phyloP scores from a whole-genome alignment of 495 filamentous ascomycete species.

The Letharia columbiana region DNA sequence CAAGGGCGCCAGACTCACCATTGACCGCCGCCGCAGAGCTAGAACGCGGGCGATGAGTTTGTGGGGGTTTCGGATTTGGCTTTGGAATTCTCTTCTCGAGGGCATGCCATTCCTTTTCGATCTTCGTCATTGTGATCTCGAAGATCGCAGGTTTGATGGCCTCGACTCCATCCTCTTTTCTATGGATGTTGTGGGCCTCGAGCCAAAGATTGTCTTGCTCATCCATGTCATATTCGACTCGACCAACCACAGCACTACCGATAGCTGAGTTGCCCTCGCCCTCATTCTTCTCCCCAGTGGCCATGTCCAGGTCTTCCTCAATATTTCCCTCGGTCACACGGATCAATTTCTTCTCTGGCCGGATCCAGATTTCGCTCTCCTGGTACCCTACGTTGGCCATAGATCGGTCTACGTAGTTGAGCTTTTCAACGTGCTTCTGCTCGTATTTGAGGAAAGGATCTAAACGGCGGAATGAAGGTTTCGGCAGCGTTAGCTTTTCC shows the following conservation, averaged over 20 bases:
- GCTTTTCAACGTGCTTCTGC: conserved; percentile 49
- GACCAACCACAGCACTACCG: conserved; percentile 46
- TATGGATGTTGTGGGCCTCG: conserved; percentile 67
- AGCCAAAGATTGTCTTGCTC: conserved; percentile 98
- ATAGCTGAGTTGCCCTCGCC: conserved; percentile 48
- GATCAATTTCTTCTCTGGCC: conserved; percentile 67
- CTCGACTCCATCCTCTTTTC: conserved; percentile 62
- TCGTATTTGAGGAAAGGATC: conserved; percentile 57
- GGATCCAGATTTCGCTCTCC: conserved; percentile 77
- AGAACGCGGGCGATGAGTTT: conserved; percentile 80
- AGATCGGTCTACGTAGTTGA: conserved; percentile 74
- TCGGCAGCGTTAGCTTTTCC: conserved; percentile 56
- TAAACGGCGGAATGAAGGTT: conserved; percentile 48
- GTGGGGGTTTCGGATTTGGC: conserved; percentile 87
- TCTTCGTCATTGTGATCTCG: conserved; percentile 96
- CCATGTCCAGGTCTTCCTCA: conserved; percentile 74
- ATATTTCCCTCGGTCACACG: conserved; percentile 67
- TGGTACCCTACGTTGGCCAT: conserved; percentile 96
- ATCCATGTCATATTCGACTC: conserved; percentile 99
- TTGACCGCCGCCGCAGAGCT: conserved; percentile 89
- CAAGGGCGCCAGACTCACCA: conserved; percentile 68
- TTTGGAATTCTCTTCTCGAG: conserved; percentile 95
- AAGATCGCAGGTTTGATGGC: conserved; percentile 86
- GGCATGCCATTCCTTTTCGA: conserved; percentile 96
- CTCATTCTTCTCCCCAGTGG: conserved; percentile 48